These are phyloP conservation scores for Teratosphaeria zuluensis DNA, from an alignment of 2,329 filamentous ascomycete genomes.

Conservation along the genomic window DNA sequence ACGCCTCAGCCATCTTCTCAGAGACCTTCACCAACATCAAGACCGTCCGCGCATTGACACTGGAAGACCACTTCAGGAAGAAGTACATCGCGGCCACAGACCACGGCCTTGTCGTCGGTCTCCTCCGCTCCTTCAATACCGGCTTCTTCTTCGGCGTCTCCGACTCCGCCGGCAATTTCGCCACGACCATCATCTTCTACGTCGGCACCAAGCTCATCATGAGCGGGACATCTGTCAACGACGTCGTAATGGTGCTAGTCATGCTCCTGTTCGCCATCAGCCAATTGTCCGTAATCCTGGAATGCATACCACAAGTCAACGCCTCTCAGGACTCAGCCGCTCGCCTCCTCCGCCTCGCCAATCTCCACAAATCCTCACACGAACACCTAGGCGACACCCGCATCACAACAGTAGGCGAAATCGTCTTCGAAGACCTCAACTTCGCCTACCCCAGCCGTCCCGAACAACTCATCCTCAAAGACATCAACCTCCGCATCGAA, in stretches of 20 bases:
- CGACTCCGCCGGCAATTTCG: conserved; percentile 60
- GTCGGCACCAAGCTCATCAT: conserved; percentile 62
- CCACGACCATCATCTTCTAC: conserved; percentile 73
- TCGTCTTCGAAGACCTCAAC: conserved; percentile 51
- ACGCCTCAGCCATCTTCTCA: conserved; percentile 53
- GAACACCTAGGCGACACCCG: conserved; percentile 45
- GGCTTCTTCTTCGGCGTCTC: conserved; percentile 70
- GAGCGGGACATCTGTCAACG: conserved; percentile 40
- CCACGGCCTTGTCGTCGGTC: conserved; percentile 50
- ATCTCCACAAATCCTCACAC: conserved; percentile 49
- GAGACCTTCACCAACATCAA: conserved; percentile 73
- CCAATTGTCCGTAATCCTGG: conserved; percentile 59
- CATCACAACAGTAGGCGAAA: conserved; percentile 38
- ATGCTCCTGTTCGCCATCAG: conserved; percentile 76
- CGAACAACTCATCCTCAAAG: conserved; percentile 45
- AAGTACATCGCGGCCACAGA: conserved; percentile 50
- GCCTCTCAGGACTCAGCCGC: conserved; percentile 62
- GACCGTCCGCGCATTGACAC: conserved; percentile 63
- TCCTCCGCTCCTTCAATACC: conserved; percentile 55
- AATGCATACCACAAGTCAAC: conserved; percentile 71
- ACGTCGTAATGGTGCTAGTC: conserved; percentile 66
- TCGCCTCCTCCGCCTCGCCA: conserved; percentile 60
- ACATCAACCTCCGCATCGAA: conserved; percentile 56
- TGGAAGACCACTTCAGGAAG: conserved; percentile 60
- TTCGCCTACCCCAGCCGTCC: conserved; percentile 63